Percentiles rank a stretch among this genome's conserved stretches.
phyloP scores from a whole-genome alignment of 257 asterid genomes.

The Solanum appendiculatum region DNA sequence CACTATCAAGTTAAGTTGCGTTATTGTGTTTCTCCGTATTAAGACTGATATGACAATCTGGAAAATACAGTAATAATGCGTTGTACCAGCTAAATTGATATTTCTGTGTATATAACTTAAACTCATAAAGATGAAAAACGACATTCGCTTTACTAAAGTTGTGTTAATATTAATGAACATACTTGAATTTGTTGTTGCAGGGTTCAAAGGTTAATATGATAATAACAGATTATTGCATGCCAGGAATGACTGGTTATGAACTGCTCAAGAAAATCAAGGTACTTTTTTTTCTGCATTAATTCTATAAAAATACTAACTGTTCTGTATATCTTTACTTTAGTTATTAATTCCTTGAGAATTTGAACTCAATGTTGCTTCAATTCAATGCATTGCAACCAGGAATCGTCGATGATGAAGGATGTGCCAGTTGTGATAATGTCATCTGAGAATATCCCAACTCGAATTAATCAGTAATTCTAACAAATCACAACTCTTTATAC shows the following conservation, averaged over 20 bases:
- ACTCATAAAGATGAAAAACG: not conserved
- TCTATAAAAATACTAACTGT: not conserved
- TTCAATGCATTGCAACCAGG: constrained; percentile 21
- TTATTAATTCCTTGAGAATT: not conserved
- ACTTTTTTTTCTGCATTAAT: not conserved
- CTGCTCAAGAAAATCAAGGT: constrained; percentile 61
- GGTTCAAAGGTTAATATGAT: constrained; percentile 45
- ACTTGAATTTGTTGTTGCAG: constrained; percentile 3
- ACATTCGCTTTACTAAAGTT: not conserved
- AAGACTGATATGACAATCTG: not conserved
- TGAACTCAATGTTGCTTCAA: not conserved
- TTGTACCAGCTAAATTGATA: no score
- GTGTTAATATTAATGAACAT: not conserved
- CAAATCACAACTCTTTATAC: not conserved
- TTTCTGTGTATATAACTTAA: not conserved
- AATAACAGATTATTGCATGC: constrained; percentile 65
- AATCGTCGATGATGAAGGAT: constrained; percentile 41
- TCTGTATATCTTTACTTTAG: not conserved
- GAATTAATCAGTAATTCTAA: constrained; percentile 37
- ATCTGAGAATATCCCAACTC: constrained; percentile 52
- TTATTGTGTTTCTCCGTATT: not conserved
- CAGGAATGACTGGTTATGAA: constrained; percentile 63
- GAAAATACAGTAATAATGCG: not conserved
- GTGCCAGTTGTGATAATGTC: constrained; percentile 56
- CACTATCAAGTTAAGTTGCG: not conserved